A percentile compares a stretch with the other conserved stretches of the same genome.
Conservation (phyloP, 352 stramenopile species). For the Globisporangium megalacanthum region DNA sequence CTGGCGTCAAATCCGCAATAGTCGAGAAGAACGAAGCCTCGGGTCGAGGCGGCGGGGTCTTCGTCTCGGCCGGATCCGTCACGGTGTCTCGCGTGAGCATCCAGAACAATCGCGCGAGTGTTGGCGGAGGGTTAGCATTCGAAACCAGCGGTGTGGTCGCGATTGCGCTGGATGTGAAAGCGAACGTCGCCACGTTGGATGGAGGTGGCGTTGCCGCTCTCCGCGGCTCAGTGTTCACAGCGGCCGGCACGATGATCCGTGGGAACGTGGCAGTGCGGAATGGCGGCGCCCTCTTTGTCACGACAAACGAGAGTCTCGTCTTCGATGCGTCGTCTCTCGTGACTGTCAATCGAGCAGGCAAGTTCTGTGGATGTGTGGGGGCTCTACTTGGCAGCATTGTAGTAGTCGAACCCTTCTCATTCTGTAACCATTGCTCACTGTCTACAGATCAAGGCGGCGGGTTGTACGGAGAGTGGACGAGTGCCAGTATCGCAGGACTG, state of each 20-base stretch:
- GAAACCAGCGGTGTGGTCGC: slow-evolving; percentile 16
- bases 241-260: slow-evolving; percentile 11
- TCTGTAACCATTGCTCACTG: no score
- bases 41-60: slow-evolving; percentile 23
- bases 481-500: slow-evolving; percentile 15
- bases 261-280: slow-evolving; percentile 24
- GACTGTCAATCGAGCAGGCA: slow-evolving; percentile 28
- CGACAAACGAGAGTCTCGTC: slow-evolving; percentile 28
- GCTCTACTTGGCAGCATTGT: neutral
- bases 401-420: neutral
- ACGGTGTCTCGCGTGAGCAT: slow-evolving; percentile 9
- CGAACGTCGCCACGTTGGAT: slow-evolving; percentile 24
- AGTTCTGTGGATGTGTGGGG: neutral
- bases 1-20: slow-evolving; percentile 11
- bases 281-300: slow-evolving; percentile 41
- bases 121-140: slow-evolving; percentile 29
- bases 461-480: slow-evolving; percentile 21
- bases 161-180: slow-evolving; percentile 9
- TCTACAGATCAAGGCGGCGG: slow-evolving; percentile 24
- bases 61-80: slow-evolving; percentile 13
- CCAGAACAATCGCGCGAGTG: slow-evolving; percentile 20
- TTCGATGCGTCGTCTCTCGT: slow-evolving; percentile 27
- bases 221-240: slow-evolving; percentile 12
- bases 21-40: slow-evolving; percentile 24
- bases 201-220: slow-evolving; percentile 52